phyloP scores from a whole-genome alignment of 2,329 filamentous ascomycete genomes.

The Aspergillus persii region DNA sequence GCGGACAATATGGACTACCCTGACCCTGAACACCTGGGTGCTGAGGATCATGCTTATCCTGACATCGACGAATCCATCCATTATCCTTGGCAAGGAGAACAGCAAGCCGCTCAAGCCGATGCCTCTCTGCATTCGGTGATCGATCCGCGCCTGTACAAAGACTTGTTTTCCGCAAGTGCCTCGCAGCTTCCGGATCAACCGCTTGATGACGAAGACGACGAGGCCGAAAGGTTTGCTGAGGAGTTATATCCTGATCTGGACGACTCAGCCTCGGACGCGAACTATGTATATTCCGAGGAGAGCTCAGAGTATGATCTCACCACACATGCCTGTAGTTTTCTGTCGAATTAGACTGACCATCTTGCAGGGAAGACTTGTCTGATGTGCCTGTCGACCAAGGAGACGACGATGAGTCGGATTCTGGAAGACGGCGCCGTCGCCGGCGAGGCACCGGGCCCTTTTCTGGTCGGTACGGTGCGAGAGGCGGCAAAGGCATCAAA shows the following conservation, averaged over 20 bases:
- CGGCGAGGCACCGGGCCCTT: constrained; percentile 33
- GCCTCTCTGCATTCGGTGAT: constrained; percentile 25
- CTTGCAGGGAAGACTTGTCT: constrained; percentile 23
- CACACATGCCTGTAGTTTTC: neutral
- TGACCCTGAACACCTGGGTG: constrained; percentile 10
- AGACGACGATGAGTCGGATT: constrained; percentile 23
- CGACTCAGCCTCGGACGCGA: constrained; percentile 23
- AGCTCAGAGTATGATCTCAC: constrained; percentile 24
- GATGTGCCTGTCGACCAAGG: constrained; percentile 23
- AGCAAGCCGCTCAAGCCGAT: constrained; percentile 14
- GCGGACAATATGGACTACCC: constrained; percentile 20
- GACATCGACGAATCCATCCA: constrained; percentile 33
- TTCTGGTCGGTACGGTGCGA: constrained; percentile 37
- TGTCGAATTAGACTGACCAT: constrained; percentile 7
- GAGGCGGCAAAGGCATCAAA: constrained; percentile 46
- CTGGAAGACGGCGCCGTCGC: constrained; percentile 29
- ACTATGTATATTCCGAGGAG: constrained; percentile 26
- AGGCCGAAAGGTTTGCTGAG: neutral
- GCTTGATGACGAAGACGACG: constrained; percentile 11
- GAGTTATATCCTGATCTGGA: constrained; percentile 10
- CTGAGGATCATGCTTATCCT: constrained; percentile 29
- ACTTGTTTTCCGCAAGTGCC: constrained; percentile 16
- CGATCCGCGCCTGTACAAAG: constrained; percentile 35
- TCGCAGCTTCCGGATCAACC: constrained; percentile 13
- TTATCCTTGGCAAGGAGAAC: constrained; percentile 32